A percentile compares a stretch with the other conserved stretches of the same genome.
phyloP scores from a whole-genome alignment of 305 asterid genomes.

The Fraxinus xanthoxyloides region DNA sequence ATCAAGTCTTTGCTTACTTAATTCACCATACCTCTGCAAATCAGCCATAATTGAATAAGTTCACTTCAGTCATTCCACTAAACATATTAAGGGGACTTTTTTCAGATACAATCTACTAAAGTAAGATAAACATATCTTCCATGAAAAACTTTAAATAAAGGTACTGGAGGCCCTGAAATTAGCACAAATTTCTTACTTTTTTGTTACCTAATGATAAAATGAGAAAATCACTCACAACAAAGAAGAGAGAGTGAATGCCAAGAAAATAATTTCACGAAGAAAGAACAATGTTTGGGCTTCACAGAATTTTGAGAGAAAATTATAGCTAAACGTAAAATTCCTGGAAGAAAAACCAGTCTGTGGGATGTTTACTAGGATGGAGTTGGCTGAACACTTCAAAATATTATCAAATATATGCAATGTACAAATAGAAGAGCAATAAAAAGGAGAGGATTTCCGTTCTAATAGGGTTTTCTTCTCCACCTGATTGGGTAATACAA shows the following conservation, averaged over 20 bases:
- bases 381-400: neutral
- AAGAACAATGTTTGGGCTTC: neutral
- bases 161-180: neutral
- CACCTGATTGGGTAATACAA: neutral
- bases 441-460: neutral
- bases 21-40: constrained; percentile 79
- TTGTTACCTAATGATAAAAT: neutral
- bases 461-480: neutral
- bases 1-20: constrained; percentile 95
- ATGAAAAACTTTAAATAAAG: neutral
- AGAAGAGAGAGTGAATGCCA: neutral
- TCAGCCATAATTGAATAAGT: constrained; percentile 13
- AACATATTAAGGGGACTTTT: constrained; percentile 7
- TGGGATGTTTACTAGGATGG: neutral
- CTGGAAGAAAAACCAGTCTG: neutral
- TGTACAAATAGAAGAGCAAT: neutral
- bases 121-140: constrained; percentile 2
- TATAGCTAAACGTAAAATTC: neutral
- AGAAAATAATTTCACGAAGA: neutral
- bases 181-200: neutral
- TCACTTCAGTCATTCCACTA: constrained; percentile 31
- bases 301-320: neutral
- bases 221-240: neutral
- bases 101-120: constrained; percentile 14
- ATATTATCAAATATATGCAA: neutral